These are phyloP conservation scores for Colletotrichum sp. DNA, from an alignment of 2,329 filamentous ascomycete genomes.

Conservation along the genomic window DNA sequence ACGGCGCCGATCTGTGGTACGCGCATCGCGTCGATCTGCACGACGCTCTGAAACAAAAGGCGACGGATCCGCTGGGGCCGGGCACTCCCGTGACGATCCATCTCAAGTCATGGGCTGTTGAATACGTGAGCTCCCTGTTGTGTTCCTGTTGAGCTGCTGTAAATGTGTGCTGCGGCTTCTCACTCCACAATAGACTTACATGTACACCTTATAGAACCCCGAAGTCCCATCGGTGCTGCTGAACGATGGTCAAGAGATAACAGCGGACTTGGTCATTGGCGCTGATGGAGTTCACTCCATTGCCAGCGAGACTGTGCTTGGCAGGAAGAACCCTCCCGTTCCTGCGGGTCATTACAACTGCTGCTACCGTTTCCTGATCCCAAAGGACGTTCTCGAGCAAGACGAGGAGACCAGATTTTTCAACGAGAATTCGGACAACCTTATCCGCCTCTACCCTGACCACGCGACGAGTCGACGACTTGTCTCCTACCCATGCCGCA, in stretches of 20 bases:
- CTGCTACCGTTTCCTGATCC: constrained; percentile 41
- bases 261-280: constrained; percentile 44
- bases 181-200: not conserved
- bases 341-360: constrained; percentile 32
- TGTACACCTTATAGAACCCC: constrained; percentile 23
- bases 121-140: constrained; percentile 28
- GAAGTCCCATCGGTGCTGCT: constrained; percentile 31
- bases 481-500: constrained; percentile 36
- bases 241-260: constrained; percentile 28
- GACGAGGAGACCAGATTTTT: constrained; percentile 35
- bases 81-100: constrained; percentile 29
- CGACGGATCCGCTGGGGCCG: constrained; percentile 29
- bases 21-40: constrained; percentile 46
- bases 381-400: constrained; percentile 28
- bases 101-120: constrained; percentile 26
- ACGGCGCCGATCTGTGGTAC: constrained; percentile 34
- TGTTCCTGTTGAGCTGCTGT: too few species aligned
- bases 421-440: constrained; percentile 28
- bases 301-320: constrained; percentile 31
- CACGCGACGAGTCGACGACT: constrained; percentile 26
- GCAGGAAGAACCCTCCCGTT: constrained; percentile 27
- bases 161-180: not conserved
- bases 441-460: not conserved
- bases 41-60: constrained; percentile 36
- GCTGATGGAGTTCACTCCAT: constrained; percentile 48